Conservation (phyloP, 2,329 filamentous ascomycete species). For the Apiospora marii region DNA sequence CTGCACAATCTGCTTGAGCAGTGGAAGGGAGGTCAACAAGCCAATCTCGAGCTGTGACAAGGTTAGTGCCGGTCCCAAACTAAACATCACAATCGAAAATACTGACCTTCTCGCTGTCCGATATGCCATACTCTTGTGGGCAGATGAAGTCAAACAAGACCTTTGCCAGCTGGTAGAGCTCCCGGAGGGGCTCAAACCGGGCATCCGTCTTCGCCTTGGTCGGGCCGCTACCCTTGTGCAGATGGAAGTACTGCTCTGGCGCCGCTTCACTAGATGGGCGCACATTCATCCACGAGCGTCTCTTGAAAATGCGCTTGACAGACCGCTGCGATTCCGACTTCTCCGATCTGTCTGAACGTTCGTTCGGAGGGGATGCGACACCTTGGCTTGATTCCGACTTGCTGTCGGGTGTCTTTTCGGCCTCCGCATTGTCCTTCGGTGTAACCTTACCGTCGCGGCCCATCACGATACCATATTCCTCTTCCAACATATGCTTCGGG, state of each 20-base stretch:
- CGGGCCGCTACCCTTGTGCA: slow-evolving; percentile 80
- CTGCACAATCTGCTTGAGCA: slow-evolving; percentile 95
- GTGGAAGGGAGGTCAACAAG: slow-evolving; percentile 87
- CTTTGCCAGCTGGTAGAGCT: slow-evolving; percentile 93
- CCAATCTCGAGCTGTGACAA: slow-evolving; percentile 83
- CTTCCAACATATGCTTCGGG: slow-evolving; percentile 77
- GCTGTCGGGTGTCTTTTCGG: slow-evolving; percentile 41
- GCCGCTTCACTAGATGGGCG: slow-evolving; percentile 62
- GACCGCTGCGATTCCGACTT: slow-evolving; percentile 43
- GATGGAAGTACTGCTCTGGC: slow-evolving; percentile 83
- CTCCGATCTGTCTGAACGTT: slow-evolving; percentile 39
- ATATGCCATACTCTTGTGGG: slow-evolving; percentile 97
- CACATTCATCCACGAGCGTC: slow-evolving; percentile 67
- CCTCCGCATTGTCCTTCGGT: slow-evolving; percentile 47
- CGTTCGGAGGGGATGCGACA: slow-evolving; percentile 37
- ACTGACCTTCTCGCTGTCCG: slow-evolving; percentile 81
- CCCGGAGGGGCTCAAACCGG: slow-evolving; percentile 85
- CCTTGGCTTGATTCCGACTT: slow-evolving; percentile 50
- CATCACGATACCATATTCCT: slow-evolving; percentile 62
- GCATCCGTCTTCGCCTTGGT: slow-evolving; percentile 83
- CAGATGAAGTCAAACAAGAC: slow-evolving; percentile 98
- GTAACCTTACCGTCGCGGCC: slow-evolving; percentile 49
- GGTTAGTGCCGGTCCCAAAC: slow-evolving; percentile 29
- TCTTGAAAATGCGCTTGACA: slow-evolving; percentile 63
- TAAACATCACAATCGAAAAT: not conserved